Evolutionary conservation across 1,139 yeast genomes (phyloP), one percentile per base, ranked within the genome.

Genomic region (Candida buenavistaensis): DNA sequence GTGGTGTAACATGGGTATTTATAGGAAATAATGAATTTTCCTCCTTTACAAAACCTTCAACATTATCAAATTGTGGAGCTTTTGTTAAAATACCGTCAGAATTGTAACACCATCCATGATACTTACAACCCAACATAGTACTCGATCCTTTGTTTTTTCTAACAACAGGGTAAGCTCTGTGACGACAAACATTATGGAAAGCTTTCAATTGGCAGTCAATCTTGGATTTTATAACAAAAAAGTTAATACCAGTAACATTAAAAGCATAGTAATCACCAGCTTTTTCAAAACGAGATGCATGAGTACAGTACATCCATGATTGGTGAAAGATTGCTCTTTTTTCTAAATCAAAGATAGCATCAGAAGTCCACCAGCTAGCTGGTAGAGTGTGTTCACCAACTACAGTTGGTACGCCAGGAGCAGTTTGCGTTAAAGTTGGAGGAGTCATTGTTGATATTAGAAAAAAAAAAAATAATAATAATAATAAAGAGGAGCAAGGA

Each of bases 31-130:
- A 59, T 0, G 80, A 72, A 53, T 78, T 78, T 40, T 73, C 78
- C 37, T 65, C 70, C 54, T 76, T 77, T 28, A 60, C 68, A 48
- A 78, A 78, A 5, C 82, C 82, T 49, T 75, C 74, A 24, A 78
- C 78, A 30, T 71, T 59, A 35, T 78, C 80, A 48, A 78, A 78
- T 43, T 75, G 80, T 16, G 82, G 83, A 4, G 82, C 82, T 46
- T 77, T 78, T 38, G 73, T 75, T 46, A 78, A 62, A 33, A 57
- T 55, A 6, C 83, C 83, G 40, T 77, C 78, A 9, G 78, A 62
- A 46, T 75, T 75, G 56, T 78, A 78, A 16, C 79, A 69, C 83
- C 82, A 78, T n/a, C 82, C 82, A 45, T 78, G 82, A 51, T 78
- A 78, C 43, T 74, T 72, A 57, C 83, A 78, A 24, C 82, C 82